Percentiles rank a stretch among this genome's conserved stretches.
These are phyloP conservation scores for Paramecium sonneborni DNA, from an alignment of 73 alveolate genomes.

Conservation along the genomic window DNA sequence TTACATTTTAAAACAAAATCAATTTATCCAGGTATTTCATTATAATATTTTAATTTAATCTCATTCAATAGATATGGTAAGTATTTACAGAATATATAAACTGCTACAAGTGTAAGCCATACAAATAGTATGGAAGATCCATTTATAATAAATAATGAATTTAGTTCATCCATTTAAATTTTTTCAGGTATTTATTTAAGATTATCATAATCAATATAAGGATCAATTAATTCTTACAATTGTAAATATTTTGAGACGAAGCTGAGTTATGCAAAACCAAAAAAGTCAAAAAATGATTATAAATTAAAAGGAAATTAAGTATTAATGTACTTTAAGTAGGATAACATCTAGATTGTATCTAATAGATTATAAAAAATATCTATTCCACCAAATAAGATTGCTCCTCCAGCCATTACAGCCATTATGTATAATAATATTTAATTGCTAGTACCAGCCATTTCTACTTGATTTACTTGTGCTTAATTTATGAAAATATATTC, in stretches of 20 bases:
- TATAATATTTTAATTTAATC: neutral
- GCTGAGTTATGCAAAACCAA: neutral
- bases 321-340: constrained; percentile 2
- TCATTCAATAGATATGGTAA: neutral
- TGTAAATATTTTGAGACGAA: neutral
- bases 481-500: neutral
- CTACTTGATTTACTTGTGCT: neutral
- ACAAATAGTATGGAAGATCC: neutral
- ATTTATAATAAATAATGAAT: neutral
- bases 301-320: neutral
- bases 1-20: neutral
- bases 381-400: constrained; percentile 1
- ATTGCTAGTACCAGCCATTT: neutral
- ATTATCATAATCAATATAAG: neutral
- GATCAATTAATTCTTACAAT: neutral
- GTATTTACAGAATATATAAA: neutral
- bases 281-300: neutral
- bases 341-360: neutral
- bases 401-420: neutral
- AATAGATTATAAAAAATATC: neutral
- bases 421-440: neutral
- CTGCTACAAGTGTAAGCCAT: neutral
- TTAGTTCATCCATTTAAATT: neutral
- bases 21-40: neutral
- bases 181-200: neutral